Base-by-base conservation (phyloP, 2,329 filamentous ascomycete species). In the Chaetomium globosum region DNA sequence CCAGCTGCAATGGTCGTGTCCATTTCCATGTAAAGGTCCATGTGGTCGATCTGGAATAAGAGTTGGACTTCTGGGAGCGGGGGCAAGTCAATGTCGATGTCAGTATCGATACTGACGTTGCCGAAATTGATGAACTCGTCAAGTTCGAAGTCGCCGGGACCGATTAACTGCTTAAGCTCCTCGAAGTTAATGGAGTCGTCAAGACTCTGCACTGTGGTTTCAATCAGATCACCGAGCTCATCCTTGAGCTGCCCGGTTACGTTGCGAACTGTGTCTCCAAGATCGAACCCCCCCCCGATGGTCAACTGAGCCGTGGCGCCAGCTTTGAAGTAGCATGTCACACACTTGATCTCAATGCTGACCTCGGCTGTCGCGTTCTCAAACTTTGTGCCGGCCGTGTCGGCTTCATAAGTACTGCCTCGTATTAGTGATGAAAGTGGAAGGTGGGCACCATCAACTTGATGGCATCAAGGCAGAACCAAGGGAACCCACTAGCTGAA, bases 21-120 rank as follows among this genome's bases (percentile, higher is more conserved):
- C 4, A 85, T 68, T 53, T 79, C 70, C 66, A 85, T 75, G 69
- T 84, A 87, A 0, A 87, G 66, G 69, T 87, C 84, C 36, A 85
- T 57, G 0, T 75, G 76, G 61, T 75, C 77, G 65, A 87, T 83
- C 30, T 78, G 73, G 54, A 87, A 80, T 5, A 73, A 70, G 0
- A 87, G 71, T 2, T 73, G 69, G 26, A 74, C 75, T 28, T 80
- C 79, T 0, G 81, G 81, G 5, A 85, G 77, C 3, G 75, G 72
- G 0, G 76, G 75, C 0, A 83, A 52, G 19, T 80, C 75, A 1
- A 85, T 67, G 64, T 83, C 75, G 48, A 84, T 78, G 58, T 78
- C 76, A 13, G 80, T 64, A 43, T 82, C 74, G 7, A 73, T 71
- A 28, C 74, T 71, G 19, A 74, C 68, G 10, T 75, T 68, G 21